Evolutionary conservation across 768 basidiomycete species (phyloP), one percentile per base, ranked within the genome.

Genomic region (Leccinum rimulosum): DNA sequence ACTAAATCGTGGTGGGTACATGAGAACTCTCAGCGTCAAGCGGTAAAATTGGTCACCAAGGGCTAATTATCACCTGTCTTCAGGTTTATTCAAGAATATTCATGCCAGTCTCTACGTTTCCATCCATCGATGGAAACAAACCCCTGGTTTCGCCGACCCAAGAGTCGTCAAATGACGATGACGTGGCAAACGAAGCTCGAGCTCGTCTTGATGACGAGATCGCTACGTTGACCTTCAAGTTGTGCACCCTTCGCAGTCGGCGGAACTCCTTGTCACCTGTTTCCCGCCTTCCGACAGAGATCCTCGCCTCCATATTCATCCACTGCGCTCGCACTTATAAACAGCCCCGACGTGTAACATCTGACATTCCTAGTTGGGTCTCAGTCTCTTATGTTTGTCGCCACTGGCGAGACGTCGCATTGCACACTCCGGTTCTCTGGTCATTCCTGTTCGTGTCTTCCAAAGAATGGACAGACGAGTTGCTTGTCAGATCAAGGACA

Each of bases 401-500:
- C 22, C 74, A 77, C 53, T 82, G 80, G 79, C 76, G 81, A 27
- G 61, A 73, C 0, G 74, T 81, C 4, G 79, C 80, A 6, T 58
- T 82, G 14, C 71, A 64, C 49, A 76, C 72, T 55, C 74, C 80
- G 1, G 63, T 55, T 12, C 71, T 82, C 40, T 83, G 82, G 80
- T 72, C 61, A 25, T 66, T 64, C 49, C 68, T 75, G 25, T 64
- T 73, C 3, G 75, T 79, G 40, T 64, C 61, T 10, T 71, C 69
- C 27, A 71, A 68, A 9, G 62, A 60, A 31, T 79, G 77, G 76
- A 74, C 73, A 17, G 70, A 75, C 55, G 79, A 78, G 63, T 77
- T 82, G 72, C 59, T 83, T 27, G 67, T 64, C 36, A 73, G 81
- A 22, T 83, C 82, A 3, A 81, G 79, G 62, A 74, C 68, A 66